Base-by-base conservation (phyloP, 2,329 filamentous ascomycete species). In the Proliferodiscus dingleyae region DNA sequence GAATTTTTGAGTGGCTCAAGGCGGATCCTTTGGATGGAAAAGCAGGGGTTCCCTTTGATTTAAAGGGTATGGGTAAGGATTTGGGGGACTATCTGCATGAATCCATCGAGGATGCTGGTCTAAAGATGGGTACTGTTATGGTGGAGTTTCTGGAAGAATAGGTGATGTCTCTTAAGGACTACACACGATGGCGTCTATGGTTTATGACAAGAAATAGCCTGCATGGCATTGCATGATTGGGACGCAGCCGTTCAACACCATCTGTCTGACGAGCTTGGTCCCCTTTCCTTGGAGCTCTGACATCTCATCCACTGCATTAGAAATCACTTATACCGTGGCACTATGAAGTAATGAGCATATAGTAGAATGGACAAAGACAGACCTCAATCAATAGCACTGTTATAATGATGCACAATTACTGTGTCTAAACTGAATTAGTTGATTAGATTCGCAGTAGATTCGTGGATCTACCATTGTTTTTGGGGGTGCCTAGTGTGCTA, bases 1-100 rank as follows among this genome's bases (percentile, higher is more conserved):
- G 87, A 10, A 82, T 98, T 37, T 98, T 91, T 66, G 93, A 98
- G 69, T 98, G 90, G 89, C 80, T 98, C 54, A 98, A 97, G 70
- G 85, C 90, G 1, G 81, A 85, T 49, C 87, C 89, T 2, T 67
- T 95, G 39, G 85, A 90, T 55, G 89, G 85, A 58, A 91, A 89
- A 66, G 77, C 79, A 23, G 87, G 85, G 0, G 67, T 85, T 10
- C 77, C 80, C 51, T 98, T 98, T 67, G 91, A 97, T 65, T 75
- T 98, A 54, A 89, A 93, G 65, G 80, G 80, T 52, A 85, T 95
- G 80, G 88, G 89, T 38, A 85, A 84, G 62, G 93, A 98, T 60
- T 68, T 98, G 48, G 85, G 96, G 33, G 82, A 85, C 15, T 69
- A 74, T 44, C 71, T 96, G 39, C 83, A 89, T 38, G 70, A 76